These are phyloP conservation scores for Parafenestella ontariensis DNA, from an alignment of 2,329 filamentous ascomycete species.

Conservation along the genomic window DNA sequence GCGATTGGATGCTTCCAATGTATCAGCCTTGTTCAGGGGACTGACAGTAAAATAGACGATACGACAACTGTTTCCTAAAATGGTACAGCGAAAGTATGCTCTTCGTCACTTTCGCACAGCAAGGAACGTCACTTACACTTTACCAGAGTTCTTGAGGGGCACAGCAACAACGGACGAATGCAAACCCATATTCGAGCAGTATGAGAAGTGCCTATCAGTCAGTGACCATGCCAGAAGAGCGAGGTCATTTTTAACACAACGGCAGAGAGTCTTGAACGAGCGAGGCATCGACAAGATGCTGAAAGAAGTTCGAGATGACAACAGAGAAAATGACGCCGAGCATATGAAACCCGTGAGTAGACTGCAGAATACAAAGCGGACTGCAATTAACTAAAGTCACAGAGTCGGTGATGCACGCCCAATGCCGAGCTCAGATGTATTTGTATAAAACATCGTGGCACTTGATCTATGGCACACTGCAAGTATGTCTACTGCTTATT, in stretches of 20 bases:
- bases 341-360: constrained; percentile 59
- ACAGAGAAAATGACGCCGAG: constrained; percentile 82
- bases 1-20: constrained; percentile 36
- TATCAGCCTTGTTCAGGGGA: background rate
- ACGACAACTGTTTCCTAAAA: constrained; percentile 97
- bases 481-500: background rate
- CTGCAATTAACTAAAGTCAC: background rate
- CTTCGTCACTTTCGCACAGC: background rate
- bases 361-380: background rate
- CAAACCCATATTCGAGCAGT: constrained; percentile 82
- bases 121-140: background rate
- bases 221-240: constrained; percentile 35
- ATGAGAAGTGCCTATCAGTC: constrained; percentile 85
- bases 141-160: constrained; percentile 81
- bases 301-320: constrained; percentile 87
- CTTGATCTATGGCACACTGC: background rate
- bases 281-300: constrained; percentile 92
- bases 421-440: background rate
- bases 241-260: constrained; percentile 10
- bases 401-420: background rate
- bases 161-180: constrained; percentile 87
- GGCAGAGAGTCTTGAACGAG: constrained; percentile 81
- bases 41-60: constrained; percentile 66
- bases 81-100: constrained; percentile 98
- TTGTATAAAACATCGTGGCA: background rate